Percentiles rank a stretch among this genome's conserved stretches.
Conservation (phyloP, 768 basidiomycete species). For the Sarcodon sp. region DNA sequence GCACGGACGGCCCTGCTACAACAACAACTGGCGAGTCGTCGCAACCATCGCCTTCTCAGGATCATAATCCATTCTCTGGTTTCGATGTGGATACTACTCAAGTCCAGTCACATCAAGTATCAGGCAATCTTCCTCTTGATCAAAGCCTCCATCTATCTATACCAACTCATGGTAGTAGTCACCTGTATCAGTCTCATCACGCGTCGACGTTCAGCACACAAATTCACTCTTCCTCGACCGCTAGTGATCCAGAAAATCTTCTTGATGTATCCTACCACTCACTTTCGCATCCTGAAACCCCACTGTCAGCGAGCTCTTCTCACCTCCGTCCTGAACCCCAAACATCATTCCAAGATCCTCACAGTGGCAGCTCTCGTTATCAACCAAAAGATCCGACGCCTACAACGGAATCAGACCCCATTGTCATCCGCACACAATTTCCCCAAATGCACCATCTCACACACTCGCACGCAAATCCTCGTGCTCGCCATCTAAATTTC, state of each 20-base stretch:
- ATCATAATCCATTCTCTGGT: slow-evolving; percentile 9
- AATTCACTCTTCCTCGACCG: slow-evolving; percentile 10
- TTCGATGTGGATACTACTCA: slow-evolving; percentile 8
- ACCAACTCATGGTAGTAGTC: slow-evolving; percentile 10
- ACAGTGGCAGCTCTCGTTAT: slow-evolving; percentile 2
- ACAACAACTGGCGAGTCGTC: not conserved
- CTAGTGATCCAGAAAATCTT: slow-evolving; percentile 9
- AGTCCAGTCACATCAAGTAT: slow-evolving; percentile 8
- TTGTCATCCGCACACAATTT: slow-evolving; percentile 38
- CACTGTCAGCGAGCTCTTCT: slow-evolving; percentile 11
- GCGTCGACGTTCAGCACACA: slow-evolving; percentile 9
- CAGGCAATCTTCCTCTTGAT: slow-evolving; percentile 7
- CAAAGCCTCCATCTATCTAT: slow-evolving; percentile 7
- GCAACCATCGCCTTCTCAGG: slow-evolving; percentile 12
- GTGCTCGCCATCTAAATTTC: slow-evolving; percentile 10
- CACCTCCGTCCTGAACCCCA: slow-evolving; percentile 10
- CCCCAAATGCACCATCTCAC: slow-evolving; percentile 71
- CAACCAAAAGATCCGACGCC: slow-evolving; percentile 3
- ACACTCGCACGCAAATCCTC: slow-evolving; percentile 67
- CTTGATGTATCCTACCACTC: slow-evolving; percentile 20
- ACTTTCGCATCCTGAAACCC: slow-evolving; percentile 12
- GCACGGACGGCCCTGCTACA: slow-evolving; percentile 10
- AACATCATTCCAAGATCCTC: slow-evolving; percentile 4
- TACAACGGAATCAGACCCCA: slow-evolving; percentile 28
- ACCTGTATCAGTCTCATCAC: slow-evolving; percentile 13